A percentile compares a stretch with the other conserved stretches of the same genome.
phyloP scores from a whole-genome alignment of 108 stramenopile species.

The Nitzschia sp. region DNA sequence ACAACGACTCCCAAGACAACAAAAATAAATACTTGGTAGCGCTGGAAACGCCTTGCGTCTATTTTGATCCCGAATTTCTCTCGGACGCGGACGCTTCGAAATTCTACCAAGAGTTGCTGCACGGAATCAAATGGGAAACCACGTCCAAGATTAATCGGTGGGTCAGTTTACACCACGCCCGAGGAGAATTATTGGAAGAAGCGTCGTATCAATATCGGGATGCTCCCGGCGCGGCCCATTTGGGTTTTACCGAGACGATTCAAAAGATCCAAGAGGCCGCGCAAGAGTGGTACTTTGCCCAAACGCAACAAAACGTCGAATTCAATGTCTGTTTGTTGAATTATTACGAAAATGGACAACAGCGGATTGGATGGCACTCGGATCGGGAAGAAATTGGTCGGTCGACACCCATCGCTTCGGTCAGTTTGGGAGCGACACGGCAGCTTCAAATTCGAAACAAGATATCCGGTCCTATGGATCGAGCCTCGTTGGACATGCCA shows the following conservation, averaged over 20 bases:
- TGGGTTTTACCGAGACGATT: constrained; percentile 27
- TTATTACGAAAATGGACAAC: constrained; percentile 62
- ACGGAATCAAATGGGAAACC: constrained; percentile 63
- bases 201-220: constrained; percentile 45
- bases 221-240: constrained; percentile 43
- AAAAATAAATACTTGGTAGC: constrained; percentile 54
- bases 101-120: constrained; percentile 46
- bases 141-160: constrained; percentile 76
- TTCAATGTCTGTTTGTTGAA: constrained; percentile 79
- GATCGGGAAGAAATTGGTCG: constrained; percentile 75
- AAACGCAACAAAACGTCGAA: constrained; percentile 20
- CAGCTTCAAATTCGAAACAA: constrained; percentile 59
- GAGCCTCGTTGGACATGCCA: constrained; percentile 39
- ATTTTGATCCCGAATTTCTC: constrained; percentile 59
- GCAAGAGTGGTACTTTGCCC: constrained; percentile 63
- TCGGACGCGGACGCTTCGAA: constrained; percentile 29
- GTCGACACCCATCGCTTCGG: constrained; percentile 63
- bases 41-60: constrained; percentile 59
- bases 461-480: constrained; percentile 47
- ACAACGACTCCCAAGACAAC: too few species aligned
- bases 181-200: background rate
- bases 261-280: constrained; percentile 30
- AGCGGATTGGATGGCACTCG: constrained; percentile 75
- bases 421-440: constrained; percentile 60
- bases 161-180: constrained; percentile 56